A percentile compares a stretch with the other conserved stretches of the same genome.
These are phyloP conservation scores for Cladorrhinum sp. DNA, from an alignment of 2,329 filamentous ascomycete species.

Conservation along the genomic window DNA sequence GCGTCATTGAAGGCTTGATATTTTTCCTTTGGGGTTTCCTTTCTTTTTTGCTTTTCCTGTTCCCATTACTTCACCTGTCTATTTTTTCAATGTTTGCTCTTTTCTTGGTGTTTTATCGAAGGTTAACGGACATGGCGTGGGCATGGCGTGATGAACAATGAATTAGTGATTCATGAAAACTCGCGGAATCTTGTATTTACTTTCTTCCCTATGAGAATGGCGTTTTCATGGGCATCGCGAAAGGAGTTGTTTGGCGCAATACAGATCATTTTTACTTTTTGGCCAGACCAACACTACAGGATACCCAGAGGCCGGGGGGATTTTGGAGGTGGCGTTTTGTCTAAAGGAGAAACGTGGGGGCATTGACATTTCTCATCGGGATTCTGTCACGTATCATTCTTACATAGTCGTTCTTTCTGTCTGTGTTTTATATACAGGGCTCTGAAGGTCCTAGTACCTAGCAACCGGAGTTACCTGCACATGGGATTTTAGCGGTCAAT, in stretches of 20 bases:
- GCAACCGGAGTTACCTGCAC: no score
- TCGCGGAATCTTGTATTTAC: not conserved
- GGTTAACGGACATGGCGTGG: not conserved
- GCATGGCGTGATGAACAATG: not conserved
- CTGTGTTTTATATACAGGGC: no score
- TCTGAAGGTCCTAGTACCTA: no score
- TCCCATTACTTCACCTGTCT: not conserved
- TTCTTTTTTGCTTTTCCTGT: not conserved
- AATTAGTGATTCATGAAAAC: not conserved
- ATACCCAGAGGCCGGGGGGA: not conserved
- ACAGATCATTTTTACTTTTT: not conserved
- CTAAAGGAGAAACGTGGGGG: not conserved
- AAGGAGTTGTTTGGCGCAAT: not conserved
- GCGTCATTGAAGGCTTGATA: slow-evolving; percentile 50
- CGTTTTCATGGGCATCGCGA: not conserved
- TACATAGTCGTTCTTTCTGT: not conserved
- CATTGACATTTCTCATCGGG: not conserved
- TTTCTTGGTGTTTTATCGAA: not conserved
- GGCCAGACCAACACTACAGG: not conserved
- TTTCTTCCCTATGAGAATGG: not conserved
- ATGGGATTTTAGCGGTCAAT: not conserved
- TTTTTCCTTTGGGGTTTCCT: not conserved
- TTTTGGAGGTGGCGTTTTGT: not conserved
- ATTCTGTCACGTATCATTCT: not conserved
- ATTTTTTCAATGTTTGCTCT: not conserved